Percentiles rank a stretch among this genome's conserved stretches.
These are phyloP conservation scores for Aspergillus terreus DNA, from an alignment of 2,329 filamentous ascomycete species.

Conservation along the genomic window DNA sequence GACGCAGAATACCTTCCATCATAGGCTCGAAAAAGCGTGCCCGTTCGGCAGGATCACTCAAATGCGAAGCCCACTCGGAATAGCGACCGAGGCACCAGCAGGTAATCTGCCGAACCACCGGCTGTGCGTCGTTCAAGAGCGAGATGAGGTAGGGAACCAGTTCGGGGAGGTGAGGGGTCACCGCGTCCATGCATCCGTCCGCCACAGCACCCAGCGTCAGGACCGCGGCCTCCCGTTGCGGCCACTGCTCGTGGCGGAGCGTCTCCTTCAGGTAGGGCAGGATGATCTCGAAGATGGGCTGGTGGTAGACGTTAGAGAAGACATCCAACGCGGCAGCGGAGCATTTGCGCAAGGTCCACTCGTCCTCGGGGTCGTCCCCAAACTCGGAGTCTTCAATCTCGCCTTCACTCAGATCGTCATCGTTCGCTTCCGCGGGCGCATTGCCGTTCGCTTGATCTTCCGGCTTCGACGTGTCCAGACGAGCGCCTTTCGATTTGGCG, in stretches of 20 bases:
- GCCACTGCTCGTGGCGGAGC: constrained; percentile 84
- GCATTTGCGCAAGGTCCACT: constrained; percentile 95
- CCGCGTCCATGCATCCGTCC: constrained; percentile 86
- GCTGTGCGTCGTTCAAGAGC: constrained; percentile 77
- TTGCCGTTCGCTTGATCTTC: constrained; percentile 38
- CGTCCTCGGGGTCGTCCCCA: constrained; percentile 74
- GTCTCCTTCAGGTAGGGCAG: constrained; percentile 90
- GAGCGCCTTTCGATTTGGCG: constrained; percentile 65
- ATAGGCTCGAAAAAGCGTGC: constrained; percentile 85
- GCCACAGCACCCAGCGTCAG: constrained; percentile 91
- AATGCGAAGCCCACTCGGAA: constrained; percentile 81
- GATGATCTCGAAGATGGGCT: constrained; percentile 84
- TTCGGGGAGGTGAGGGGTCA: constrained; percentile 85
- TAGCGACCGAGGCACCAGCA: constrained; percentile 97
- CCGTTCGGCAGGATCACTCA: constrained; percentile 64
- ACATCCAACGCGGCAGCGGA: constrained; percentile 93
- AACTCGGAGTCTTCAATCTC: constrained; percentile 76
- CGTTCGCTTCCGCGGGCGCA: constrained; percentile 49
- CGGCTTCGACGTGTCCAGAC: constrained; percentile 53
- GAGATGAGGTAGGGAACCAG: constrained; percentile 87
- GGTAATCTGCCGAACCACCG: constrained; percentile 91
- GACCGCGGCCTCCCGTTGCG: constrained; percentile 87
- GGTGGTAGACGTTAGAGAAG: constrained; percentile 84
- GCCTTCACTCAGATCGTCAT: constrained; percentile 78
- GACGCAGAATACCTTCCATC: constrained; percentile 91